phyloP scores from a whole-genome alignment of 305 asterid species.

The Fraxinus sp. region DNA sequence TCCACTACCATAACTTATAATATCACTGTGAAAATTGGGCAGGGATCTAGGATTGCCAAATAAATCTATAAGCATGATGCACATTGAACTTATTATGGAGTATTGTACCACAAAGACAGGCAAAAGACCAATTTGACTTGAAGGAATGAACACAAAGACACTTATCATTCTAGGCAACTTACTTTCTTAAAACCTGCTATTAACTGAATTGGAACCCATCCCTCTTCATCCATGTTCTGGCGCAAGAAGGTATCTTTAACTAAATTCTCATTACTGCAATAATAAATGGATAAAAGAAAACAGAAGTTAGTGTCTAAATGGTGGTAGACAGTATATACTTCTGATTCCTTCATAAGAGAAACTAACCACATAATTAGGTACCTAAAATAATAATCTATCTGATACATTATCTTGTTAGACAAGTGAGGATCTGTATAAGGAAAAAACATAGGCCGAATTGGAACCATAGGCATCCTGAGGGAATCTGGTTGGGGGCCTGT shows the following conservation, averaged over 20 bases:
- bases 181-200: constrained; percentile 77
- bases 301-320: neutral
- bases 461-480: constrained; percentile 53
- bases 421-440: constrained; percentile 54
- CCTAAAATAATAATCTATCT: constrained; percentile 84
- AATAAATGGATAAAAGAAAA: neutral
- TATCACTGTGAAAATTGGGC: neutral
- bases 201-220: constrained; percentile 71
- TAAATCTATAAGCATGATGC: neutral
- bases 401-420: constrained; percentile 52
- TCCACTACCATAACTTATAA: neutral
- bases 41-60: neutral
- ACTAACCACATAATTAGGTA: constrained; percentile 9
- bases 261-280: constrained; percentile 66
- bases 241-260: constrained; percentile 64
- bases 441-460: constrained; percentile 40
- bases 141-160: neutral
- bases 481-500: constrained; percentile 54
- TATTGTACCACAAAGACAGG: neutral
- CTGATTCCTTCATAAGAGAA: neutral
- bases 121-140: neutral
- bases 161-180: constrained; percentile 27
- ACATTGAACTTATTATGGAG: neutral
- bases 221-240: constrained; percentile 69
- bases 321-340: neutral